Evolutionary conservation across 345 rosid genomes (phyloP), one percentile per base, ranked within the genome.

Genomic region (Hibiscus syriacus): DNA sequence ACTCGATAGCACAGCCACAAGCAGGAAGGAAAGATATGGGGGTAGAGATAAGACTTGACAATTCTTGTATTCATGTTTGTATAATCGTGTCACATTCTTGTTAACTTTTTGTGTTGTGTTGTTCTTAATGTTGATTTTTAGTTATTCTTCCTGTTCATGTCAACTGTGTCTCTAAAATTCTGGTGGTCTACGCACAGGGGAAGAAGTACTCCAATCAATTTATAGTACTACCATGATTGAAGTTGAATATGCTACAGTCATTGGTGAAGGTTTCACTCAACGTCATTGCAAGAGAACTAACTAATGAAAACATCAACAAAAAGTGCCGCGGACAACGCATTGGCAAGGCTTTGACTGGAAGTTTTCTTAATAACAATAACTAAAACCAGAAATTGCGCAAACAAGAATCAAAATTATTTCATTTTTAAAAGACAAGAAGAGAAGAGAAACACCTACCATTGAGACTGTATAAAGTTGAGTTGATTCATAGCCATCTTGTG

Each of bases 401-500:
- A 58, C 53, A 76, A 29, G 30, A 60, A 26, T 56, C 13, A 48
- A 38, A n/a, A 3, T 39, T 11, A 17, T 32, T 67, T 26, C 39
- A 38, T n/a, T 5, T n/a, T n/a, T 9, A 27, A 55, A 55, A 27
- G n/a, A 11, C 4, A 36, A 27, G 6, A 56, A 50, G 26, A 14
- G 0, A 23, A 26, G 39, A 69, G 56, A 8, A 3, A 7, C 55
- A 80, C 87, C 72, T 29, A 87, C 97, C 97, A 81, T 23, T 65
- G 96, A 77, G 66, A 89, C 86, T 12, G 92, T 77, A 81, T 77
- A 80, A 43, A 93, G 85, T 67, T 86, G 88, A 65, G 89, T 88
- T 59, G 98, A 93, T 80, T 93, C 98, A 70, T 72, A 93, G 68
- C 88, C 92, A 81, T 93, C 98, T 75, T 87, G 85, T 62, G 98